Evolutionary conservation across 2,329 filamentous ascomycete genomes (phyloP), one percentile per base, ranked within the genome.

Genomic region (Fusarium guadeloupense): DNA sequence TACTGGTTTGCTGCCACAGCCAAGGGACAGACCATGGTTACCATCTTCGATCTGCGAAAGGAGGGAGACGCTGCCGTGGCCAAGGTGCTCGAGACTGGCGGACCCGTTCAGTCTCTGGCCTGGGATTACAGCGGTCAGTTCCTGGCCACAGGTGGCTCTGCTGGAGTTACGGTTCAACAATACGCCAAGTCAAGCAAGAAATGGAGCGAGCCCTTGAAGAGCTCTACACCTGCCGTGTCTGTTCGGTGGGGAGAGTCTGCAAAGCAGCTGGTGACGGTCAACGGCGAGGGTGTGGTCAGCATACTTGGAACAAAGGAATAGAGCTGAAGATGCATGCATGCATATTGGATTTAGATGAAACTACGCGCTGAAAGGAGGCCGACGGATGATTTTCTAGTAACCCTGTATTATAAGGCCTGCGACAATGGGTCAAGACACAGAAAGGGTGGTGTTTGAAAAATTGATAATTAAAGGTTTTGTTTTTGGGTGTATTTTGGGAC

Each of bases 41-140:
- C 91, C 9, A 87, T 98, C 49, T 98, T 96, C 82, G 94, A 98
- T 75, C 83, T 99, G 58, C 89, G 95, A 68, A 97, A 96, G 78
- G 88, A 97, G 67, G 90, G 94, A 59, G 93, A 92, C 66, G 89
- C 90, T 16, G 88, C 89, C 6, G 85, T 88, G 69, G 88, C 89
- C 72, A 96, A 96, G 82, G 86, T 90, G n/a, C 81, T 99, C 34
- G 92, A 97, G 64, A 89, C 90, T 39, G 94, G 93, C 51, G 89
- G 87, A 59, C 82, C 86, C n/a, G 86, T 97, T 41, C 85, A 90
- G 59, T 87, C 85, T 34, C 82, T 97, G 62, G 83, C 84, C 42
- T 99, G 93, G 93, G 95, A 99, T 73, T 97, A 96, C 80, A 95
- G 91, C 7, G 94, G 93, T 37, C 94, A 97, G 76, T 99, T 91